A percentile compares a stretch with the other conserved stretches of the same genome.
Evolutionary conservation across 2,329 filamentous ascomycete species (phyloP).

Genomic region (Mycosphaerella sp.): DNA sequence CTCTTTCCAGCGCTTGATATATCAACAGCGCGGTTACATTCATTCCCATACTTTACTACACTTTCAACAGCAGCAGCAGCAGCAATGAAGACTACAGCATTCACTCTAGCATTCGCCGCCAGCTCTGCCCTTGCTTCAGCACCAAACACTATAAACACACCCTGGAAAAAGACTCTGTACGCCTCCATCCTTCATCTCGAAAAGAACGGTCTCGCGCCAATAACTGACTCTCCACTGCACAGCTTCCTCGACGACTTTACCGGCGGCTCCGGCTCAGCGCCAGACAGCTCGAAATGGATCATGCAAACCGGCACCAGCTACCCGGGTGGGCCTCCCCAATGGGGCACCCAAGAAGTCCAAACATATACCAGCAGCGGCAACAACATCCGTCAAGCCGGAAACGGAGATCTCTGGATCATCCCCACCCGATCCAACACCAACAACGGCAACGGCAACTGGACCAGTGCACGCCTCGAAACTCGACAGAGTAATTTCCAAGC

Average conservation of each 20-base stretch:
- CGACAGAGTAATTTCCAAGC: slow-evolving; percentile 20
- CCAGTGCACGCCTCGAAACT: slow-evolving; percentile 23
- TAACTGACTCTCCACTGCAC: neutral
- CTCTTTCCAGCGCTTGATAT: neutral
- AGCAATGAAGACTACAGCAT: slow-evolving; percentile 15
- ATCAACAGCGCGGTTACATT: neutral
- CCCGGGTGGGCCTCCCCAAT: slow-evolving; percentile 39
- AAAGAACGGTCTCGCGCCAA: neutral
- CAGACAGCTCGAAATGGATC: slow-evolving; percentile 40
- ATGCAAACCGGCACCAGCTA: slow-evolving; percentile 44
- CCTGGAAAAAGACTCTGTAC: slow-evolving; percentile 19
- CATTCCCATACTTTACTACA: neutral
- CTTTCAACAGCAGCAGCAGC: neutral
- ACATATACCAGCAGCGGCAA: slow-evolving; percentile 38
- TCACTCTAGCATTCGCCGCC: slow-evolving; percentile 14
- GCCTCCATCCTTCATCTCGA: neutral
- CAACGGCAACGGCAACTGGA: slow-evolving; percentile 15
- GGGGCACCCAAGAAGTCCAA: slow-evolving; percentile 48
- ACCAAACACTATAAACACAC: slow-evolving; percentile 9
- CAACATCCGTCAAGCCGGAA: slow-evolving; percentile 40
- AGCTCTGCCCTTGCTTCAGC: slow-evolving; percentile 14
- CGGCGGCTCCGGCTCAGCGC: slow-evolving; percentile 30
- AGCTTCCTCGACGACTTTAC: slow-evolving; percentile 34
- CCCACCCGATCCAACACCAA: slow-evolving; percentile 25
- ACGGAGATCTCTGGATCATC: slow-evolving; percentile 38